These are phyloP conservation scores for Teunomyces atbi DNA, from an alignment of 805 yeast genomes.

Conservation along the genomic window DNA sequence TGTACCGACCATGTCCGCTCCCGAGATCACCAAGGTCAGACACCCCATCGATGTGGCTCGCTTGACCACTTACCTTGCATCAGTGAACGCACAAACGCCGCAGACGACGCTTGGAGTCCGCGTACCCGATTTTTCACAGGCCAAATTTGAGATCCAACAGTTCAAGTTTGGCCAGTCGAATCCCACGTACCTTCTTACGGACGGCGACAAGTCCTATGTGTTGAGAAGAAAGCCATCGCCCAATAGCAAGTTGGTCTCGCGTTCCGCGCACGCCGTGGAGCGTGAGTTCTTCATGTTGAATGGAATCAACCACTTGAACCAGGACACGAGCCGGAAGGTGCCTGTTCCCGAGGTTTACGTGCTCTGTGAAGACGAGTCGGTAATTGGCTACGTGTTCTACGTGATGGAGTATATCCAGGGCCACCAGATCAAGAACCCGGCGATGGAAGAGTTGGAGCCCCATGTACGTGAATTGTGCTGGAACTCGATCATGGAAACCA, in stretches of 20 bases:
- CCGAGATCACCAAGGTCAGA: slow-evolving; percentile 34
- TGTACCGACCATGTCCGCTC: slow-evolving; percentile 10
- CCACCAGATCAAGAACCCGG: slow-evolving; percentile 53
- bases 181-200: slow-evolving; percentile 55
- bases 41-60: slow-evolving; percentile 27
- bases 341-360: slow-evolving; percentile 55
- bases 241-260: slow-evolving; percentile 48
- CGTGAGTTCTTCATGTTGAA: slow-evolving; percentile 54
- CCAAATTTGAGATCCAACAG: slow-evolving; percentile 40
- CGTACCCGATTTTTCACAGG: slow-evolving; percentile 15
- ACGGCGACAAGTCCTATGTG: slow-evolving; percentile 40
- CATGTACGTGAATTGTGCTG: slow-evolving; percentile 34
- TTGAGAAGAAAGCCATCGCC: slow-evolving; percentile 57
- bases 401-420: slow-evolving; percentile 62
- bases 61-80: slow-evolving; percentile 22
- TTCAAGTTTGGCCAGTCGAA: slow-evolving; percentile 64
- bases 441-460: slow-evolving; percentile 35
- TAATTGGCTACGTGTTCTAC: slow-evolving; percentile 56
- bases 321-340: slow-evolving; percentile 24
- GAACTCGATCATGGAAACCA: slow-evolving; percentile 48
- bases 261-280: slow-evolving; percentile 62
- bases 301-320: slow-evolving; percentile 30
- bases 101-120: slow-evolving; percentile 21
- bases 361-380: slow-evolving; percentile 55
- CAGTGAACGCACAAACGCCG: slow-evolving; percentile 8